phyloP scores from a whole-genome alignment of 768 basidiomycete species.

The Tricholoma sp. region DNA sequence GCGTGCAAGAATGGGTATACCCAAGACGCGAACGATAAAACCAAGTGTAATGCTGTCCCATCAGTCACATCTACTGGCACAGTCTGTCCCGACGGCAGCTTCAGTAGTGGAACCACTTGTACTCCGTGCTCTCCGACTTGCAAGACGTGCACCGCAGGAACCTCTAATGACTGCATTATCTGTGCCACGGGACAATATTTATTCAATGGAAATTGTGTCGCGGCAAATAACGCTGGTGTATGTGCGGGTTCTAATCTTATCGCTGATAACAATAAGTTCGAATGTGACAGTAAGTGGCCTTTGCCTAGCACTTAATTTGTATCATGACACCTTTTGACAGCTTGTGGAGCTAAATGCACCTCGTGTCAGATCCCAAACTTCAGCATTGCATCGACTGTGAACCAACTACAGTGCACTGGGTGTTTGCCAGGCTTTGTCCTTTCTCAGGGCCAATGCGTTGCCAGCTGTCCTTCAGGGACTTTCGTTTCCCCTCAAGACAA shows the following conservation, averaged over 20 bases:
- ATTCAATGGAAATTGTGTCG: constrained; percentile 69
- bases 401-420: constrained; percentile 65
- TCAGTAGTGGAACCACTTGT: constrained; percentile 50
- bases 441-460: constrained; percentile 63
- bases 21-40: constrained; percentile 58
- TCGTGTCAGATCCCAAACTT: constrained; percentile 72
- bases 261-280: constrained; percentile 77
- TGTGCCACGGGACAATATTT: constrained; percentile 60
- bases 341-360: constrained; percentile 79
- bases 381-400: constrained; percentile 54
- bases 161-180: constrained; percentile 65
- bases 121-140: constrained; percentile 59
- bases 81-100: constrained; percentile 63
- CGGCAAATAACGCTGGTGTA: constrained; percentile 59
- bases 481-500: constrained; percentile 72
- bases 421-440: constrained; percentile 79
- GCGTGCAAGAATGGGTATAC: constrained; percentile 70
- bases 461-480: constrained; percentile 65
- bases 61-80: constrained; percentile 47
- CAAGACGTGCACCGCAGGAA: constrained; percentile 62
- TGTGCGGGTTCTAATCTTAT: constrained; percentile 69
- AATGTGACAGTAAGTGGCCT: constrained; percentile 69
- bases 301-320: not conserved
- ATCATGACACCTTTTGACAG: constrained; percentile 30
- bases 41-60: constrained; percentile 55